A percentile compares a stretch with the other conserved stretches of the same genome.
These are phyloP conservation scores for Penicillium cataractarum DNA, from an alignment of 495 filamentous ascomycete genomes.

Conservation along the genomic window DNA sequence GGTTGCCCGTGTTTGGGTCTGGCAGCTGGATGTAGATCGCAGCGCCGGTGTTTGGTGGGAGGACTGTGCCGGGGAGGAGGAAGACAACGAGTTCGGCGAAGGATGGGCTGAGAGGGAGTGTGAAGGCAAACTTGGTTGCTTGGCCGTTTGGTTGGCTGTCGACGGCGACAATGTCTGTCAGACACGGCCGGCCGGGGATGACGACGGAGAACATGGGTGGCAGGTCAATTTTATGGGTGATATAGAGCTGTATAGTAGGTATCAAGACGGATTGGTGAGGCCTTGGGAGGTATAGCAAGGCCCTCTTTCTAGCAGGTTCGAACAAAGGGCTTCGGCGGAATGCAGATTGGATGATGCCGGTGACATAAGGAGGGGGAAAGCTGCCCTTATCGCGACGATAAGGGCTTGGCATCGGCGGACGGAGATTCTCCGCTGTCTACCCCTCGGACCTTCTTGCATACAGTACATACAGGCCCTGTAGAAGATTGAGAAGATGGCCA, in stretches of 20 bases:
- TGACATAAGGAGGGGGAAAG: constrained; percentile 35
- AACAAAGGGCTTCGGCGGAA: constrained; percentile 17
- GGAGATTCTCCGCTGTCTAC: not conserved
- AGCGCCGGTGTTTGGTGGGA: constrained; percentile 78
- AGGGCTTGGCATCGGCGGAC: constrained; percentile 28
- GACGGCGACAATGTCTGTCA: constrained; percentile 62
- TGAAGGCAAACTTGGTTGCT: constrained; percentile 69
- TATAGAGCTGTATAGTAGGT: not conserved
- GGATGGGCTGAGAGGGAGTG: constrained; percentile 55
- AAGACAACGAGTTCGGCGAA: constrained; percentile 89
- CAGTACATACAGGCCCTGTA: not conserved
- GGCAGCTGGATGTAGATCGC: constrained; percentile 85
- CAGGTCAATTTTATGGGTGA: constrained; percentile 12
- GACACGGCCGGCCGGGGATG: constrained; percentile 59
- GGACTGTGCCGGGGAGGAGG: constrained; percentile 74
- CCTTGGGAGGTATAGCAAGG: not conserved
- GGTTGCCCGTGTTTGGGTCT: constrained; percentile 34
- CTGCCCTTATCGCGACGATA: constrained; percentile 35
- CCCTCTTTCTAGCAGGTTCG: constrained; percentile 1
- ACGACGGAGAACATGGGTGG: constrained; percentile 60
- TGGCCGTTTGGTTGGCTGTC: constrained; percentile 51
- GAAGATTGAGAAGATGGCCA: constrained; percentile 37
- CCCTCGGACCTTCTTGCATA: not conserved
- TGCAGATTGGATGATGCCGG: constrained; percentile 22
- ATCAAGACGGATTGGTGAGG: not conserved